Conservation (phyloP, 1,284 basidiomycete species). For the Flammula alnicola region DNA sequence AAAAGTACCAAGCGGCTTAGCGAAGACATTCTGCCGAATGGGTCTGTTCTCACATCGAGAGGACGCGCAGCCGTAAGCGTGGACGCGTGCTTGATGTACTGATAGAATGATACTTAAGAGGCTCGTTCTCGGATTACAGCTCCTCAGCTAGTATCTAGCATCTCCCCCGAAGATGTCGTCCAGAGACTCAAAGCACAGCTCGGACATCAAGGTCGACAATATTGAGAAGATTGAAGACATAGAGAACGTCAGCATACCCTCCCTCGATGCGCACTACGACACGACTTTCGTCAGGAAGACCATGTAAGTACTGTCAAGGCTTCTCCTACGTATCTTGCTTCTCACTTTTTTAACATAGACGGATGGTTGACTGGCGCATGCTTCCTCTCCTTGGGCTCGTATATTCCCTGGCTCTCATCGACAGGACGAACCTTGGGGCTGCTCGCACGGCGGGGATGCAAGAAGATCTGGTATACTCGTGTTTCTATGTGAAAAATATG, state of each 20-base stretch:
- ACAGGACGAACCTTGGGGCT: conserved; percentile 38
- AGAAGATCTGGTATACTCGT: conserved; percentile 34
- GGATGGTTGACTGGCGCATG: conserved; percentile 38
- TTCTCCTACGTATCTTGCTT: background rate
- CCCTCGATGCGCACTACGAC: conserved; percentile 16
- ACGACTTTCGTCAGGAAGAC: conserved; percentile 18
- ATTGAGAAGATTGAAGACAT: conserved; percentile 3
- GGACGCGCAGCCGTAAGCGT: no score
- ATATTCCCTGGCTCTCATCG: conserved; percentile 39
- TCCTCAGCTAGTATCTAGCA: background rate
- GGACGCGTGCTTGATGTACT: no score
- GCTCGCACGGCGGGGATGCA: conserved; percentile 40
- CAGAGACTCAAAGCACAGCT: conserved; percentile 8
- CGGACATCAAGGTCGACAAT: conserved; percentile 14
- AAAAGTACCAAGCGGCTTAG: no score
- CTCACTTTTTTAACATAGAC: conserved; percentile 27
- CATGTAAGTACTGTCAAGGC: conserved; percentile 14
- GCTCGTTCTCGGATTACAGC: background rate
- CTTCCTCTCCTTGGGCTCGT: conserved; percentile 39
- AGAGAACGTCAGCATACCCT: conserved; percentile 1
- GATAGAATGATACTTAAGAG: conserved; percentile 3
- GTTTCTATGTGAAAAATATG: background rate
- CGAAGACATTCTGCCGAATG: no score
- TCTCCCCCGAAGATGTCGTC: conserved; percentile 9
- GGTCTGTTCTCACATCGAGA: no score